A percentile compares a stretch with the other conserved stretches of the same genome.
phyloP scores from a whole-genome alignment of 495 filamentous ascomycete species.

The Letharia lupina region DNA sequence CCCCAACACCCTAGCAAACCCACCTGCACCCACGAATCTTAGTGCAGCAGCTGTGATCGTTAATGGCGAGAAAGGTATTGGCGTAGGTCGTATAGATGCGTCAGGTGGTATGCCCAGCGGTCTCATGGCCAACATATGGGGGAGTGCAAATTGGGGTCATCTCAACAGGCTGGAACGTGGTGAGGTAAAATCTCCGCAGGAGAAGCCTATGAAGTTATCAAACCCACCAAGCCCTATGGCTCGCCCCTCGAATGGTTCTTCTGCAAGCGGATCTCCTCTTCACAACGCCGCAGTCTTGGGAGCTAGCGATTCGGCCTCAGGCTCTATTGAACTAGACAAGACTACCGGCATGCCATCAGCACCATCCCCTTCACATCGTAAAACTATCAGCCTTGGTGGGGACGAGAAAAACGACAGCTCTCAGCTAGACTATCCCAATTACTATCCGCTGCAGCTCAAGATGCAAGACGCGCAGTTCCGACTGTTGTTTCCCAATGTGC shows the following conservation, averaged over 20 bases:
- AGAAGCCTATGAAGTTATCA: slow-evolving; percentile 3
- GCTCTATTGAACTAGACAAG: slow-evolving; percentile 11
- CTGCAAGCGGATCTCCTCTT: slow-evolving; percentile 18
- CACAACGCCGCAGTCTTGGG: not conserved
- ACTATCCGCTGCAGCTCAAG: slow-evolving; percentile 75
- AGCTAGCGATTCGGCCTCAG: slow-evolving; percentile 17
- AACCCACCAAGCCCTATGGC: slow-evolving; percentile 14
- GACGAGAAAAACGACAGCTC: slow-evolving; percentile 40
- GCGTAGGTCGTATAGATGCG: slow-evolving; percentile 48
- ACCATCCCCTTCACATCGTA: slow-evolving; percentile 49
- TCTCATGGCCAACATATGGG: slow-evolving; percentile 88
- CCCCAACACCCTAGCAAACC: slow-evolving; percentile 72
- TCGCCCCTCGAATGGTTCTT: slow-evolving; percentile 21
- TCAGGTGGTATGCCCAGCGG: slow-evolving; percentile 69
- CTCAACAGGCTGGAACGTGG: slow-evolving; percentile 57
- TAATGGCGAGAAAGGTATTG: slow-evolving; percentile 63
- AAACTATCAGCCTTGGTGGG: slow-evolving; percentile 70
- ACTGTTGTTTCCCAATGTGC: slow-evolving; percentile 76
- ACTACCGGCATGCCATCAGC: slow-evolving; percentile 19
- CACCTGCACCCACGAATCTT: slow-evolving; percentile 78
- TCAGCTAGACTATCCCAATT: slow-evolving; percentile 59
- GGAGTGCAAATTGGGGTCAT: slow-evolving; percentile 74
- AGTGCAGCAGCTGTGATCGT: slow-evolving; percentile 79
- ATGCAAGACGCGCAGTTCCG: slow-evolving; percentile 91
- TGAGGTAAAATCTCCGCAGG: slow-evolving; percentile 29